Base-by-base conservation (phyloP, 176 grass and related monocot species). In the Oryza brachyantha region DNA sequence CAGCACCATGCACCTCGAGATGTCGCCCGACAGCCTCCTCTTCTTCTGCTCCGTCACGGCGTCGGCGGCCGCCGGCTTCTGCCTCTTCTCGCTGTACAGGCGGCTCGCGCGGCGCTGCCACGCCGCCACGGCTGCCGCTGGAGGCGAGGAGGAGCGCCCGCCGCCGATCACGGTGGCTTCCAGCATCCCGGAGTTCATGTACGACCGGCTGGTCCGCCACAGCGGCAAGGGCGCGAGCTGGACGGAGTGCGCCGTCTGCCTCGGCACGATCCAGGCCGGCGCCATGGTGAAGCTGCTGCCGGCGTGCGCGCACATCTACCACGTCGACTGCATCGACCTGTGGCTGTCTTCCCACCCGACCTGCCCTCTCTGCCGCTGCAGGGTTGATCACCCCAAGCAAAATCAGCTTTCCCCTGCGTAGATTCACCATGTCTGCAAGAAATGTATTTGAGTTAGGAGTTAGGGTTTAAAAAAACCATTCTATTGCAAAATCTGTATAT, bases 221-320 rank as follows among this genome's bases (percentile, higher is more conserved):
- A 78, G 85, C 74, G 81, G 86, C 69, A 79, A 84, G n/a, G n/a
- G n/a, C n/a, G n/a, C n/a, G 68, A 5, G 54, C 76, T 61, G 52
- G 32, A 70, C 81, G 39, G 86, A 88, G 40, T 84, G 81, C 52
- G 78, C 72, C 0, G 57, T 84, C 75, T 91, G 89, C 75, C 81
- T 91, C 64, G 59, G 72, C 36, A 16, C 16, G 5, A 81, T 91
- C 37, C 76, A 81, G 29, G 81, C 68, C 21, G 89, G 85, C 42
- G 60, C 77, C 72, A 88, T 72, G 89, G 81, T 77, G 10, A 81
- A 84, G 85, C 76, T 84, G 72, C 77, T 91, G 61, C 85, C 85
- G 0, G 62, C 78, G 10, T 85, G 89, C 57, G 24, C 59, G 29
- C 89, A 91, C 17, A 73, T 82, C 13, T 82, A 88, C 22, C 85